These are phyloP conservation scores for Fraxinus ornus DNA, from an alignment of 305 asterid genomes.

Conservation along the genomic window DNA sequence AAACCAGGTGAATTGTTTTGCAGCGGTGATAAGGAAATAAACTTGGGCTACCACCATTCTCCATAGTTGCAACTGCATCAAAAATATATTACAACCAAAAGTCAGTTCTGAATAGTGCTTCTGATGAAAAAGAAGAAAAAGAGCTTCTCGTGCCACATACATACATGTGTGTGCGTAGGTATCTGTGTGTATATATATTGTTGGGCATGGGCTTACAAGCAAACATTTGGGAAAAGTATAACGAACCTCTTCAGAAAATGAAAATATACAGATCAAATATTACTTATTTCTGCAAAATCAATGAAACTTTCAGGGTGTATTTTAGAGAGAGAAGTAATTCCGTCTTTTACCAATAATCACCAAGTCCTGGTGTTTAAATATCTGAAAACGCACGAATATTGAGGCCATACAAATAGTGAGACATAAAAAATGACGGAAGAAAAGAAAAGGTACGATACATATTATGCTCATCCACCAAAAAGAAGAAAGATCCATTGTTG, in stretches of 20 bases:
- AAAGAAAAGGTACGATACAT: neutral
- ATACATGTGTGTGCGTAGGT: neutral
- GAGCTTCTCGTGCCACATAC: neutral
- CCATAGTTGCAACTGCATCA: conserved; percentile 53
- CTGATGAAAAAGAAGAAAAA: neutral
- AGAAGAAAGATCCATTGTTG: neutral
- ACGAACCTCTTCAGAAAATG: neutral
- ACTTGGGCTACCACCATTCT: conserved; percentile 53
- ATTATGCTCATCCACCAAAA: neutral
- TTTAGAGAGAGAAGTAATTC: neutral
- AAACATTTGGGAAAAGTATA: neutral
- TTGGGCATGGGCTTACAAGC: neutral
- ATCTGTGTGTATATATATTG: neutral
- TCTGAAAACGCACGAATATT: neutral
- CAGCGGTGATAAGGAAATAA: conserved; percentile 79
- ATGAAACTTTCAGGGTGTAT: neutral
- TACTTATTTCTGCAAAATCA: neutral
- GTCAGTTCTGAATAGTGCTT: neutral
- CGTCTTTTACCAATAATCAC: neutral
- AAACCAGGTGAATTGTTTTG: conserved; percentile 92
- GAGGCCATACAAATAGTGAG: neutral
- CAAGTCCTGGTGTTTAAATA: neutral
- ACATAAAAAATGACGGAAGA: neutral
- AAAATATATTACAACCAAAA: conserved; percentile 12
- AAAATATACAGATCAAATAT: neutral